Evolutionary conservation across 2,329 filamentous ascomycete genomes (phyloP), one percentile per base, ranked within the genome.

Genomic region (Cladosporium sp.): DNA sequence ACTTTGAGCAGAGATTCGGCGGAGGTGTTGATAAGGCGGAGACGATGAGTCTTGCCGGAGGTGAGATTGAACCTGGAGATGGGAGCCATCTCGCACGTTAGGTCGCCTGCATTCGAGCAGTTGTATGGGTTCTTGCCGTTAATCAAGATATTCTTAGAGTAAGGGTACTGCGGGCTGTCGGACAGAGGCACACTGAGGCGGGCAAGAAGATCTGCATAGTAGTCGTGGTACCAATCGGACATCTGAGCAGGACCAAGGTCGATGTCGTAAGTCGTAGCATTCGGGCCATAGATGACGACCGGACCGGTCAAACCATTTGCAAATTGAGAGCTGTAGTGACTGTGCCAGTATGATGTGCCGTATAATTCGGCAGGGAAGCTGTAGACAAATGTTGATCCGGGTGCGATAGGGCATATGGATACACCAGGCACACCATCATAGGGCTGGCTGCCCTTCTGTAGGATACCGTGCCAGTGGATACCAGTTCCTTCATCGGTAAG

Each of bases 401-500:
- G 72, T 6, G 72, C 70, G 51, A 79, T 78, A 0, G 73, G 75
- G 51, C 72, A 76, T 61, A 77, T 73, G 1, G 72, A 69, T 6
- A 77, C 66, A 3, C 69, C 70, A 9, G 75, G 72, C 11, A 77
- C 74, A 25, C 77, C 76, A 67, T 78, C 77, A 49, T 70, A 68
- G 63, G 68, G 73, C 37, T 71, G 70, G 6, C 71, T 73, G 7
- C 64, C 66, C 30, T 67, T 61, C 59, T 73, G 70, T 42, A 69
- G 63, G 2, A 74, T 55, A 2, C 76, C 76, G 64, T 79, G 76
- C 67, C 72, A 78, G 59, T 79, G 76, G 3, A 79, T 64, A 1
- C 72, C 65, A 6, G 74, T 76, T 1, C 71, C 71, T 51, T 73
- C 69, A 59, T 62, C 60, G 7, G 67, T 64, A 11, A 74, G 66